These are phyloP conservation scores for Pseudogymnoascus sp. DNA, from an alignment of 2,329 filamentous ascomycete genomes.

Conservation along the genomic window DNA sequence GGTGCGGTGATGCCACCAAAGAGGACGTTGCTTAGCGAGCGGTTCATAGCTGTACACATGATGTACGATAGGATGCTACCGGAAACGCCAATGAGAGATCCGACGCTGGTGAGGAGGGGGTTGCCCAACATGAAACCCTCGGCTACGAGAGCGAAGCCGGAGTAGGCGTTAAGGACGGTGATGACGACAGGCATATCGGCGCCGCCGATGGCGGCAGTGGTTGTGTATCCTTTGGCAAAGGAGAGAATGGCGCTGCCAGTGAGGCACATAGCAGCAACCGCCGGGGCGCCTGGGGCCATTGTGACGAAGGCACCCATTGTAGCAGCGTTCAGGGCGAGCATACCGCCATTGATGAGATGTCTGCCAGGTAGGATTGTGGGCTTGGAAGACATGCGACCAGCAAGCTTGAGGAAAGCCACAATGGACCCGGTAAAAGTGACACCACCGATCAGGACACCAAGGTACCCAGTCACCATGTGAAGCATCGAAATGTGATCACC, in stretches of 20 bases:
- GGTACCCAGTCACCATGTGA: constrained; percentile 76
- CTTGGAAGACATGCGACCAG: constrained; percentile 70
- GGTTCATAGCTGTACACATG: constrained; percentile 84
- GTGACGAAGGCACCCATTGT: constrained; percentile 79
- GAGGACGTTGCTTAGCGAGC: constrained; percentile 77
- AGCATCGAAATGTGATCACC: constrained; percentile 56
- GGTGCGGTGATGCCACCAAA: constrained; percentile 72
- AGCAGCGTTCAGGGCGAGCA: constrained; percentile 67
- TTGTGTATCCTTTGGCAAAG: constrained; percentile 80
- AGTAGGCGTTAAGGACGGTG: constrained; percentile 83
- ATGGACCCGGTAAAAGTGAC: constrained; percentile 88
- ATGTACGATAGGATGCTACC: constrained; percentile 85
- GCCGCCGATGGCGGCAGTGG: constrained; percentile 81
- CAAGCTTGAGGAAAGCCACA: constrained; percentile 80
- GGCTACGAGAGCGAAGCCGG: constrained; percentile 79
- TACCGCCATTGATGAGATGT: constrained; percentile 63
- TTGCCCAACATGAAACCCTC: constrained; percentile 92
- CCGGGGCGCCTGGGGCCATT: constrained; percentile 69
- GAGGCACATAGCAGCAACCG: constrained; percentile 69
- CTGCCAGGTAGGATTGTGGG: constrained; percentile 65
- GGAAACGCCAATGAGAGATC: constrained; percentile 78
- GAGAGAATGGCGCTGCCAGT: constrained; percentile 68
- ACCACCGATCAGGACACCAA: constrained; percentile 78
- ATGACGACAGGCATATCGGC: constrained; percentile 92
- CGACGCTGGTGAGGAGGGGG: constrained; percentile 72